phyloP scores from a whole-genome alignment of 1,284 basidiomycete genomes.

The Malassezia pachydermatis region DNA sequence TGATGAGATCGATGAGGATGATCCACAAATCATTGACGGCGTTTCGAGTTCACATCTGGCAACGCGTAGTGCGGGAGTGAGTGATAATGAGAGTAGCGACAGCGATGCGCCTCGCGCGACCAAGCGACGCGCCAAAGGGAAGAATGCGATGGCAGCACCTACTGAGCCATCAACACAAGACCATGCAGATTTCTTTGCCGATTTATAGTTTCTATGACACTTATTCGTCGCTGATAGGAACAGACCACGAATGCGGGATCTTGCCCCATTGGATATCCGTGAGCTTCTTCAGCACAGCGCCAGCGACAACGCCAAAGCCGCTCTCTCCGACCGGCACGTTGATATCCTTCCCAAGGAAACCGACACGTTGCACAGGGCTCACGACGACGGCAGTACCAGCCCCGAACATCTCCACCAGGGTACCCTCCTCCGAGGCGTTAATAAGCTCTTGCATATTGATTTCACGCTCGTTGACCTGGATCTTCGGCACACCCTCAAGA shows the following conservation, averaged over 20 bases:
- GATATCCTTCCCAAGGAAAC: conserved; percentile 76
- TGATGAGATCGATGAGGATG: conserved; percentile 17
- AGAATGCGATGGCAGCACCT: not conserved
- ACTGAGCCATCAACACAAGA: not conserved
- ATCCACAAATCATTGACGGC: conserved; percentile 2
- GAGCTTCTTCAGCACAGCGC: conserved; percentile 70
- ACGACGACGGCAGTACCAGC: conserved; percentile 61
- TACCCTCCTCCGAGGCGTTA: conserved; percentile 60
- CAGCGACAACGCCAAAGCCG: conserved; percentile 76
- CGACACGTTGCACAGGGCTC: conserved; percentile 58
- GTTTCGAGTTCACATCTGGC: not conserved
- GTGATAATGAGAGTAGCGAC: not conserved
- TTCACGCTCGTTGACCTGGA: conserved; percentile 70
- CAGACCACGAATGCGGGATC: conserved; percentile 70
- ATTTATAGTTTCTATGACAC: conserved; percentile 5
- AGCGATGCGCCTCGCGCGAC: not conserved
- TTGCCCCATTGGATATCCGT: conserved; percentile 80
- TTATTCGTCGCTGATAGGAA: conserved; percentile 26
- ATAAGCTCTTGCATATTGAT: conserved; percentile 83
- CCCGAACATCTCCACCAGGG: conserved; percentile 82
- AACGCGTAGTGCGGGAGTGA: conserved; percentile 1
- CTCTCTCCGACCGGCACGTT: conserved; percentile 71
- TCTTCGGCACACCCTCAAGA: conserved; percentile 33
- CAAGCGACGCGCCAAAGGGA: conserved; percentile 1
- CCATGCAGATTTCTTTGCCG: conserved; percentile 13